A percentile compares a stretch with the other conserved stretches of the same genome.
phyloP scores from a whole-genome alignment of 2,329 filamentous ascomycete species.

The Fusarium mangiferae region DNA sequence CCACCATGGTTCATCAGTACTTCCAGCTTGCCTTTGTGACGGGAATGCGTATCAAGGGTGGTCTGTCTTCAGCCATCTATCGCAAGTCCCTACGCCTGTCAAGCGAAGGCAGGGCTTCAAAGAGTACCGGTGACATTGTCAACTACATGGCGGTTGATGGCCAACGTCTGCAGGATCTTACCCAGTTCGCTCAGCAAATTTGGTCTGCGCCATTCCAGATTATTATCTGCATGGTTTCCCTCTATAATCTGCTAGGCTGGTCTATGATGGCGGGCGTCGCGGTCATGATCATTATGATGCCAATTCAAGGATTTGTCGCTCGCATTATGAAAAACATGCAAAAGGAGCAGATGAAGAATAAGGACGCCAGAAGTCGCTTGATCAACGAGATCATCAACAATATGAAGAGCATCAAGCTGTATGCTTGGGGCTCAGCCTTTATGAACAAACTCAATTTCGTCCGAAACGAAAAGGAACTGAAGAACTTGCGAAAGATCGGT shows the following conservation, averaged over 20 bases:
- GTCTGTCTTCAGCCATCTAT: conserved; percentile 91
- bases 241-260: conserved; percentile 93
- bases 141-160: conserved; percentile 99
- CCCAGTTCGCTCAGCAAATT: conserved; percentile 93
- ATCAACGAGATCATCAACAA: conserved; percentile 99
- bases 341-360: conserved; percentile 99
- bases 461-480: conserved; percentile 93
- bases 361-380: conserved; percentile 89
- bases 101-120: conserved; percentile 88
- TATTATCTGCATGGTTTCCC: conserved; percentile 90
- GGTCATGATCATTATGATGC: conserved; percentile 98
- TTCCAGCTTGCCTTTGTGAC: conserved; percentile 95
- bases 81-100: conserved; percentile 89
- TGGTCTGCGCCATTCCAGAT: conserved; percentile 99
- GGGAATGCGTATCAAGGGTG: conserved; percentile 95
- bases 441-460: conserved; percentile 98
- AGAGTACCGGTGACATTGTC: conserved; percentile 97
- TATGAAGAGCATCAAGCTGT: conserved; percentile 99
- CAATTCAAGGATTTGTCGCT: conserved; percentile 91
- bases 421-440: conserved; percentile 96
- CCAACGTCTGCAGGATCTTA: conserved; percentile 91
- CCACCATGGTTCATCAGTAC: conserved; percentile 93
- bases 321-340: conserved; percentile 94
- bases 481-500: conserved; percentile 95
- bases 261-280: conserved; percentile 96